Evolutionary conservation across 148 eudicot species (phyloP).

Genomic region (Vaccinium corymbosum): DNA sequence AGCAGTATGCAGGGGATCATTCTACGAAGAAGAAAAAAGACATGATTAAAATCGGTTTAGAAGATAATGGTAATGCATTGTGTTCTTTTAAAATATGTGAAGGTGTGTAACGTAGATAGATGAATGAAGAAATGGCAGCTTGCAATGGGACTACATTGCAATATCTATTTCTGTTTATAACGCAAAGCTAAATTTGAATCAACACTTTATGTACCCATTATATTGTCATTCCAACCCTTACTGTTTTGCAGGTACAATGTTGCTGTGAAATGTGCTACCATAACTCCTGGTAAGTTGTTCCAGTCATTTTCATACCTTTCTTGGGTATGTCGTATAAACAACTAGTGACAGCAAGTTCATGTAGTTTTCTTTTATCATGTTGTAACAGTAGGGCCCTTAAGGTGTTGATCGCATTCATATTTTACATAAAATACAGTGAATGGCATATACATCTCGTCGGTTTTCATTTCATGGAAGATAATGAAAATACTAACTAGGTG

Average conservation of each 20-base stretch:
- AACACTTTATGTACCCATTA: not conserved
- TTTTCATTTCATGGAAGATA: not conserved
- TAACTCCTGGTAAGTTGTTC: slow-evolving; percentile 60
- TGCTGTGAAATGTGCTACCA: slow-evolving; percentile 79
- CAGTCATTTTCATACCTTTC: not conserved
- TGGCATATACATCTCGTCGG: not conserved
- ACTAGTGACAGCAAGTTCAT: not conserved
- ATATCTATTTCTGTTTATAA: not conserved
- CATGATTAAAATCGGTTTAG: not conserved
- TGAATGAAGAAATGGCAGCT: not conserved
- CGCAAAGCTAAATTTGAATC: not conserved
- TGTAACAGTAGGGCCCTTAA: not conserved
- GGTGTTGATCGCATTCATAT: not conserved
- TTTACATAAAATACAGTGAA: not conserved
- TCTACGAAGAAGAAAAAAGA: not conserved
- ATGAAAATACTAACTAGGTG: not conserved
- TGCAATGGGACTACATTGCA: not conserved
- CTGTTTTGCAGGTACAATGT: slow-evolving; percentile 59
- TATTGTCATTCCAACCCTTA: not conserved
- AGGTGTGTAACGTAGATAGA: not conserved
- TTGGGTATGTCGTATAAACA: not conserved
- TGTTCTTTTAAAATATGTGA: not conserved
- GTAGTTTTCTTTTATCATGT: not conserved
- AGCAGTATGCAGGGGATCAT: not conserved
- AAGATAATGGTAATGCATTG: not conserved